Evolutionary conservation across 352 stramenopile genomes (phyloP).

Genomic region (Pythium chondricola): DNA sequence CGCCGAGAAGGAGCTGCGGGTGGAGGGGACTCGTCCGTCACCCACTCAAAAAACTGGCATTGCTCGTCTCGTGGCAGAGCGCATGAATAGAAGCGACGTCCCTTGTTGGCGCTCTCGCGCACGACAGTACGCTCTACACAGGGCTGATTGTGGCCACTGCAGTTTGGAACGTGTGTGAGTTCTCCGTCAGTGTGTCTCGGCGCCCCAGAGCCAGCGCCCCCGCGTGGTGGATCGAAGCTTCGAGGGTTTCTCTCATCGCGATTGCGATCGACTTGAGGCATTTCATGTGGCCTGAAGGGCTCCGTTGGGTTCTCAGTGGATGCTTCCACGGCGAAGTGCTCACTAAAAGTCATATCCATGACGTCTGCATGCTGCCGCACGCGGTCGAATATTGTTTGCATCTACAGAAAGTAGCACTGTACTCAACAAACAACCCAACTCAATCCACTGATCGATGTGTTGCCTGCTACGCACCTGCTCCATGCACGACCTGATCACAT

Average conservation of each 20-base stretch:
- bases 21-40: conserved; percentile 8
- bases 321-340: conserved; percentile 61
- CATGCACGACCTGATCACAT: conserved; percentile 81
- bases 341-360: conserved; percentile 87
- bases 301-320: too few species aligned
- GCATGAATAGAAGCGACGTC: conserved; percentile 90
- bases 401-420: conserved; percentile 26
- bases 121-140: conserved; percentile 49
- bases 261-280: too few species aligned
- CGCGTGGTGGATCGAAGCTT: too few species aligned
- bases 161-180: conserved; percentile 24
- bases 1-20: too few species aligned
- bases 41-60: conserved; percentile 92
- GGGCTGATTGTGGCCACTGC: conserved; percentile 36
- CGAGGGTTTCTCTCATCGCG: neutral
- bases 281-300: too few species aligned
- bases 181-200: too few species aligned
- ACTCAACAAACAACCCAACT: neutral
- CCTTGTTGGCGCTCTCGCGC: conserved; percentile 84
- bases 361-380: conserved; percentile 77
- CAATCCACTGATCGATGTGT: neutral
- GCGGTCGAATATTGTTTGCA: conserved; percentile 68
- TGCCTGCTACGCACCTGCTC: conserved; percentile 53
- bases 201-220: too few species aligned
- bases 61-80: conserved; percentile 74